phyloP scores from a whole-genome alignment of 768 basidiomycete species.

The Scleroderma citrinum region DNA sequence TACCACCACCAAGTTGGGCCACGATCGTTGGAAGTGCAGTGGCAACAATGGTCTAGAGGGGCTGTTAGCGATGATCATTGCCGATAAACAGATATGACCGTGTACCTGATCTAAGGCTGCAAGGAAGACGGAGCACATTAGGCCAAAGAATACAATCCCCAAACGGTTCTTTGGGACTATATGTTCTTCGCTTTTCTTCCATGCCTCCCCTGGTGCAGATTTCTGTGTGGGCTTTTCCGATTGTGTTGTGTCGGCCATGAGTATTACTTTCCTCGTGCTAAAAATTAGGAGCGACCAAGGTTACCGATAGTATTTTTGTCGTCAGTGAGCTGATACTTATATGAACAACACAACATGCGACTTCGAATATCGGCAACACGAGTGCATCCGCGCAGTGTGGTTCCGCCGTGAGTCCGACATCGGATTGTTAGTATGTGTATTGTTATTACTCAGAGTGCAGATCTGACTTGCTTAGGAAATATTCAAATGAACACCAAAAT shows the following conservation, averaged over 20 bases:
- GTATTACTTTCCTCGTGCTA: too few species aligned
- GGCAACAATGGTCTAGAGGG: conserved; percentile 53
- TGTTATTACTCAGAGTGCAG: too few species aligned
- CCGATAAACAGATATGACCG: conserved; percentile 2
- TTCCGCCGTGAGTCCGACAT: too few species aligned
- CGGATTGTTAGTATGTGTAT: too few species aligned
- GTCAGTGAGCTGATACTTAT: too few species aligned
- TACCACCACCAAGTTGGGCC: conserved; percentile 54
- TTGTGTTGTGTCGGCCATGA: not conserved
- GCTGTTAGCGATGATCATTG: not conserved
- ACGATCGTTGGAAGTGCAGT: conserved; percentile 78
- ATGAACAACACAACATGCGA: too few species aligned
- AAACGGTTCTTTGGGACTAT: conserved; percentile 39
- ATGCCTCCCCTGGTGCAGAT: conserved; percentile 26
- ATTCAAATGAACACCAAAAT: too few species aligned
- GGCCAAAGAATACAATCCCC: conserved; percentile 36
- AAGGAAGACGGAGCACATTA: conserved; percentile 33
- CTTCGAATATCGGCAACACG: too few species aligned
- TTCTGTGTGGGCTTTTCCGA: conserved; percentile 1
- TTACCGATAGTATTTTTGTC: too few species aligned
- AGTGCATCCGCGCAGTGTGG: too few species aligned
- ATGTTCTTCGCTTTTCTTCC: conserved; percentile 37
- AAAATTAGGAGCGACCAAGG: too few species aligned
- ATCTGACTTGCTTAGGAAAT: too few species aligned
- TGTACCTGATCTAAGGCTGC: conserved; percentile 62